Percentiles rank a stretch among this genome's conserved stretches.
These are phyloP conservation scores for Volvox carteri DNA, from an alignment of 163 green algal genomes.

Conservation along the genomic window DNA sequence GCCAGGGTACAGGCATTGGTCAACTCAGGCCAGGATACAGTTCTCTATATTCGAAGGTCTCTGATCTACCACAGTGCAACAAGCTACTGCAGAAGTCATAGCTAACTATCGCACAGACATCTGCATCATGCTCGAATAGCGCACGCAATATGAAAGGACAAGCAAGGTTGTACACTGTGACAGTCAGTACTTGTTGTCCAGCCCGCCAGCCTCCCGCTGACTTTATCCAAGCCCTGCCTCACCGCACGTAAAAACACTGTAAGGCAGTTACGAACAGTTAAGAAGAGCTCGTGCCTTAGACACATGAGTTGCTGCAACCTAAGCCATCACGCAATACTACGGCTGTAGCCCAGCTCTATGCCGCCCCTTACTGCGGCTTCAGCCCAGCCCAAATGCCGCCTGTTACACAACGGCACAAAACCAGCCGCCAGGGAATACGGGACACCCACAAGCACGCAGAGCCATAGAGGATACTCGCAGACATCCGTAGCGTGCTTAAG, in stretches of 20 bases:
- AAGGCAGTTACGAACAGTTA: neutral
- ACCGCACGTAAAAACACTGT: neutral
- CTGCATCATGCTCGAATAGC: neutral
- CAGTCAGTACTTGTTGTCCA: neutral
- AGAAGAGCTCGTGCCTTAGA: neutral
- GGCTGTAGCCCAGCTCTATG: neutral
- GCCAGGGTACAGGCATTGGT: too few relatives aligned
- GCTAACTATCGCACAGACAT: too few relatives aligned
- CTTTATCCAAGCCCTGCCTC: conserved; percentile 5
- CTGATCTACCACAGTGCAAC: too few relatives aligned
- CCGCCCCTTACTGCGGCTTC: neutral
- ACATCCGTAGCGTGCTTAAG: too few relatives aligned
- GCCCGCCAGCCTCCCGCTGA: conserved; percentile 15
- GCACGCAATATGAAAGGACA: conserved; percentile 15
- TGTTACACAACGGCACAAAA: neutral
- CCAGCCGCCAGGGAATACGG: neutral
- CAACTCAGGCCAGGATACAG: too few relatives aligned
- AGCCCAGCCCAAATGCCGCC: neutral
- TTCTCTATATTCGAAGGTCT: too few relatives aligned
- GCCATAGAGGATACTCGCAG: too few relatives aligned
- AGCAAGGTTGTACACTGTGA: neutral
- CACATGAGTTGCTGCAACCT: neutral
- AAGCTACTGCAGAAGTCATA: too few relatives aligned
- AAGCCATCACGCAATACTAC: neutral
- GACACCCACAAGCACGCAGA: too few relatives aligned